Base-by-base conservation (phyloP, 2,329 filamentous ascomycete genomes). In the Venturia pyrina region DNA sequence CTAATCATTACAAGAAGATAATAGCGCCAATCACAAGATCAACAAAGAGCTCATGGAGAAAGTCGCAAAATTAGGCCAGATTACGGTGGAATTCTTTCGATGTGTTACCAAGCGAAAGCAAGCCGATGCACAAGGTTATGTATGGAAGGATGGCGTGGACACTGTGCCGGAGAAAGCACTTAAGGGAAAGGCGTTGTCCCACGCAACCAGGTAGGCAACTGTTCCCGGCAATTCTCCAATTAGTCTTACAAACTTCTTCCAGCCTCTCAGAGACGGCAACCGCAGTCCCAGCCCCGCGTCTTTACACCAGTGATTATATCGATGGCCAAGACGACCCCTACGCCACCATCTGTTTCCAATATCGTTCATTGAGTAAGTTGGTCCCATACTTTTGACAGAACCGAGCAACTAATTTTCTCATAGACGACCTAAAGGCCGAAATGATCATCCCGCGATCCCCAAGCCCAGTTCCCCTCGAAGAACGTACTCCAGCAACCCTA, bases 401-500 rank as follows among this genome's bases (percentile, higher is more conserved):
- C 37, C 5, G 32, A 40, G 6, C 60, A 41, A 3, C 41, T 24
- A 13, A 13, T 44, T 34, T 6, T 15, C 5, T 21, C 7, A 40
- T n/a, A 72, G 72, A 67, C 11, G 67, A 70, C 24, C 69, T 78
- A 0, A 71, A 76, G 64, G 68, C 71, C 1, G 70, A 77, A 3
- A 56, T 71, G 4, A 67, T 78, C 43, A 71, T 78, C n/a, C 71
- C 70, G 3, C 70, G 72, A n/a, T 70, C 65, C 0, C 73, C 72
- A 1, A 71, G 67, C 13, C 75, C 73, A 0, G 63, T 69, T n/a
- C 69, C 69, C 6, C 48, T 71, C 0, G 69, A 73, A 46, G 68
- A n/a, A n/a, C n/a, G n/a, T n/a, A n/a, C n/a, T n/a, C n/a, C n/a
- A n/a, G n/a, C n/a, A n/a, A n/a, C n/a, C n/a, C n/a, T n/a, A n/a